Evolutionary conservation across 1,139 yeast genomes (phyloP).

Genomic region (Geotrichum europaeum): DNA sequence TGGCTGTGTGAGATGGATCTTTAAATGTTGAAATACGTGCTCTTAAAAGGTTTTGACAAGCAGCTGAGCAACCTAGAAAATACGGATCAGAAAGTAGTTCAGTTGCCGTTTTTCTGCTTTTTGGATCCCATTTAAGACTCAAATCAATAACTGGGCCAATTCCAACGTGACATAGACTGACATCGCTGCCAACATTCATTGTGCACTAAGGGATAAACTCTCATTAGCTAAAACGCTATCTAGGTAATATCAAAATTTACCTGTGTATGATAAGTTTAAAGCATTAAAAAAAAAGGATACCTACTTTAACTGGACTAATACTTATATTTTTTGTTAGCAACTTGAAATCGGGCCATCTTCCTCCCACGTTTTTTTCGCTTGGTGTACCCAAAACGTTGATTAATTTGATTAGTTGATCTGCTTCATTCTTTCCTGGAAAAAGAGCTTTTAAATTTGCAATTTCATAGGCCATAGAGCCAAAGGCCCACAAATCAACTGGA

Average conservation of each 20-base stretch:
- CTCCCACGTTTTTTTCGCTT: slow-evolving; percentile 24
- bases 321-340: slow-evolving; percentile 7
- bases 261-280: neutral
- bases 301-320: slow-evolving; percentile 5
- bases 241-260: slow-evolving; percentile 7
- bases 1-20: neutral
- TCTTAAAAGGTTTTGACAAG: neutral
- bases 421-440: slow-evolving; percentile 75
- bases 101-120: slow-evolving; percentile 54
- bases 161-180: slow-evolving; percentile 1
- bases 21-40: neutral
- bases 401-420: slow-evolving; percentile 70
- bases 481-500: slow-evolving; percentile 92
- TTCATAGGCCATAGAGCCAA: slow-evolving; percentile 82
- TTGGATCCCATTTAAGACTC: slow-evolving; percentile 50
- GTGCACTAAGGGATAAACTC: neutral
- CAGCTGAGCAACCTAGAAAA: slow-evolving; percentile 31
- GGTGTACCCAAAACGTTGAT: slow-evolving; percentile 56
- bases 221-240: neutral
- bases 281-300: neutral
- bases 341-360: slow-evolving; percentile 26
- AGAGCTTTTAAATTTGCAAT: slow-evolving; percentile 68
- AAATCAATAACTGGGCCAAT: slow-evolving; percentile 20
- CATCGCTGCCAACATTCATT: slow-evolving; percentile 5
- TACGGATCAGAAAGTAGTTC: slow-evolving; percentile 64